Evolutionary conservation across 371 early-diverging fungal genomes (phyloP).

Genomic region (Batkoa obscura): DNA sequence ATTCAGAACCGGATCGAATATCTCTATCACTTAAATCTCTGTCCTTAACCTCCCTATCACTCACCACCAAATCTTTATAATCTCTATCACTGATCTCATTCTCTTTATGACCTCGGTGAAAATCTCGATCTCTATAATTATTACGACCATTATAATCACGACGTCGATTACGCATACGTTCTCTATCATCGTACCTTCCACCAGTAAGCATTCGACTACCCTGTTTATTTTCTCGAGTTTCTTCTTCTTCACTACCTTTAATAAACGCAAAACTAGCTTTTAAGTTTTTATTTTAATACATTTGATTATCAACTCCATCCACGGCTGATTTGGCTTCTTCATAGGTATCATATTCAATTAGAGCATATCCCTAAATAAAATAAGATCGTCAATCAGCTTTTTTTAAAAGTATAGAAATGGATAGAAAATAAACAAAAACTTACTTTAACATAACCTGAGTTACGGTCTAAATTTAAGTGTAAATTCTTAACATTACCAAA

Average conservation of each 20-base stretch:
- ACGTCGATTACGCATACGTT: neutral
- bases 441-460: slow-evolving; percentile 91
- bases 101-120: too few species aligned
- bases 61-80: too few species aligned
- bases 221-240: neutral
- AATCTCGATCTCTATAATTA: neutral
- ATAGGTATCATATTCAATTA: slow-evolving; percentile 69
- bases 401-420: neutral
- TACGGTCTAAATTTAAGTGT: slow-evolving; percentile 81
- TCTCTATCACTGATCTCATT: too few species aligned
- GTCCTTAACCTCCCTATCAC: too few species aligned
- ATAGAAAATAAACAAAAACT: neutral
- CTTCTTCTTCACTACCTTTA: slow-evolving; percentile 9
- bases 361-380: slow-evolving; percentile 69
- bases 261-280: slow-evolving; percentile 73
- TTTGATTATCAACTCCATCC: slow-evolving; percentile 38
- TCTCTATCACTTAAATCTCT: too few species aligned
- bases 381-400: neutral
- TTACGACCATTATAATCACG: neutral
- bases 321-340: slow-evolving; percentile 73
- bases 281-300: slow-evolving; percentile 49
- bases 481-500: slow-evolving; percentile 68
- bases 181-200: neutral
- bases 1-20: too few species aligned
- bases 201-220: too few species aligned